Percentiles rank a stretch among this genome's conserved stretches.
These are phyloP conservation scores for Gymnopilus dilepis DNA, from an alignment of 768 basidiomycete genomes.

Conservation along the genomic window DNA sequence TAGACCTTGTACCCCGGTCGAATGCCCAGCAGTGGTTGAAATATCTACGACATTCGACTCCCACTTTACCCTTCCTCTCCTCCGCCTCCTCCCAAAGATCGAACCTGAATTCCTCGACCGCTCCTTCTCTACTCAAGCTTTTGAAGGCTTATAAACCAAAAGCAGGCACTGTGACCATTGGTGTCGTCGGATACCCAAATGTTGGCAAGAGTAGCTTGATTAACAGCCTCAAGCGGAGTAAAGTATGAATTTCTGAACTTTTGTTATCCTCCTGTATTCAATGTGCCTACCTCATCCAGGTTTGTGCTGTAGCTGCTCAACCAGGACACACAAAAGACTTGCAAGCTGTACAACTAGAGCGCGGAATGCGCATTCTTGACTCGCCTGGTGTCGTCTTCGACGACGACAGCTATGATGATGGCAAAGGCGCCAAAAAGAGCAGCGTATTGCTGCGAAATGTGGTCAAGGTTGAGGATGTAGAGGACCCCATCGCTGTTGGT, in stretches of 20 bases:
- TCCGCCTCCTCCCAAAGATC: slow-evolving; percentile 78
- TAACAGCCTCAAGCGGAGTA: slow-evolving; percentile 88
- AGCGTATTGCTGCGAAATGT: slow-evolving; percentile 86
- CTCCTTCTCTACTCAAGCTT: slow-evolving; percentile 78
- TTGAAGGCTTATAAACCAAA: slow-evolving; percentile 84
- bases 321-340: slow-evolving; percentile 93
- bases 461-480: slow-evolving; percentile 87
- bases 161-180: slow-evolving; percentile 77
- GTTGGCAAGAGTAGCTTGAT: slow-evolving; percentile 96
- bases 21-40: slow-evolving; percentile 92
- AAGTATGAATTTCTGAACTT: slow-evolving; percentile 43
- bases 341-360: slow-evolving; percentile 91
- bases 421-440: slow-evolving; percentile 53
- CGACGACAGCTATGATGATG: slow-evolving; percentile 61
- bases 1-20: slow-evolving; percentile 87
- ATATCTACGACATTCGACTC: slow-evolving; percentile 90
- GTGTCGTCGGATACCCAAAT: slow-evolving; percentile 96
- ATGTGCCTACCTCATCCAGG: slow-evolving; percentile 44
- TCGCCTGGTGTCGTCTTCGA: slow-evolving; percentile 98
- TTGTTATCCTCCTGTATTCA: neutral
- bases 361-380: slow-evolving; percentile 90
- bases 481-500: slow-evolving; percentile 92
- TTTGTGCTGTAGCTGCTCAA: slow-evolving; percentile 93
- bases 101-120: slow-evolving; percentile 79
- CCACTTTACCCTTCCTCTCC: slow-evolving; percentile 90